phyloP scores from a whole-genome alignment of 805 yeast species.

The Aciculoconidium aculeatum region DNA sequence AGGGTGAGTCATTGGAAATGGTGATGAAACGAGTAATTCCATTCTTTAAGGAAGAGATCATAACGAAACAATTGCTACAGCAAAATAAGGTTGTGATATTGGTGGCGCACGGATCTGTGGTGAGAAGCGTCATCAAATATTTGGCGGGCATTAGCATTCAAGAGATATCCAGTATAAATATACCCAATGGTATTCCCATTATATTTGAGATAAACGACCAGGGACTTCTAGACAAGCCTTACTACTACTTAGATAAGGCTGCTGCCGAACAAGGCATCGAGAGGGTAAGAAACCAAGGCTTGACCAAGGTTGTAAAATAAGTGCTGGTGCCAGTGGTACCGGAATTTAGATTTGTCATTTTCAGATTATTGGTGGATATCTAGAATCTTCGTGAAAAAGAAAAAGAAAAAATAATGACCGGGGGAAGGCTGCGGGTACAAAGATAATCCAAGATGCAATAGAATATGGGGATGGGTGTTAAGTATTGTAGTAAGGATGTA shows the following conservation, averaged over 20 bases:
- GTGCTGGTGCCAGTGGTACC: too few relatives aligned
- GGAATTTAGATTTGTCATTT: too few relatives aligned
- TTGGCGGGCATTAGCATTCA: slow-evolving; percentile 30
- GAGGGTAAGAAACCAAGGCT: slow-evolving; percentile 26
- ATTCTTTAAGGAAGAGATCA: slow-evolving; percentile 25
- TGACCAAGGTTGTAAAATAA: too few relatives aligned
- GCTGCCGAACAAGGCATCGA: slow-evolving; percentile 34
- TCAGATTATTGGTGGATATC: too few relatives aligned
- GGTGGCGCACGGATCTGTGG: slow-evolving; percentile 40
- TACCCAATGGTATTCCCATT: slow-evolving; percentile 42
- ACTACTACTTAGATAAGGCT: slow-evolving; percentile 37
- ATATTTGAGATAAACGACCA: slow-evolving; percentile 33
- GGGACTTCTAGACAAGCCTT: slow-evolving; percentile 21
- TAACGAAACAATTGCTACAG: slow-evolving; percentile 17
- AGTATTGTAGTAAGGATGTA: too few relatives aligned
- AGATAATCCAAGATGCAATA: too few relatives aligned
- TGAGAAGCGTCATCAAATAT: slow-evolving; percentile 35
- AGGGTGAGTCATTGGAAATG: slow-evolving; percentile 35
- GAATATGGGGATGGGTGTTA: too few relatives aligned
- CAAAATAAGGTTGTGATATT: slow-evolving; percentile 27
- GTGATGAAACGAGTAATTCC: slow-evolving; percentile 37
- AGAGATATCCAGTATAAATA: slow-evolving; percentile 34
- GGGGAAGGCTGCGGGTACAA: too few relatives aligned
- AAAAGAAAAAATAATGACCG: too few relatives aligned
- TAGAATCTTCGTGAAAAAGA: too few relatives aligned